These are phyloP conservation scores for Wickerhamiella pararugosa DNA, from an alignment of 1,139 yeast genomes.

Conservation along the genomic window DNA sequence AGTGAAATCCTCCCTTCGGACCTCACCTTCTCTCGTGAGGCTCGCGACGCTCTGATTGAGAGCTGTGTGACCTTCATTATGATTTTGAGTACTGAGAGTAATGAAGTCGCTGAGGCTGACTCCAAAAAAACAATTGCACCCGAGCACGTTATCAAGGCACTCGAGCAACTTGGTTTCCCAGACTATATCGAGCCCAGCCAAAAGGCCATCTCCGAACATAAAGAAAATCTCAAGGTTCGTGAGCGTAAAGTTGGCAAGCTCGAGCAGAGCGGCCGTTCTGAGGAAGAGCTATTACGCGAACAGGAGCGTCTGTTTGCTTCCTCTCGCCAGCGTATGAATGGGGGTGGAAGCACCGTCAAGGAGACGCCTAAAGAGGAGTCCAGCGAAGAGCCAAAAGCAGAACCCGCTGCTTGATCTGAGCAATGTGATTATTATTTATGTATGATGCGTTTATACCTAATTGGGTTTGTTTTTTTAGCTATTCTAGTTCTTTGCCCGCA, in stretches of 20 bases:
- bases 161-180: conserved; percentile 73
- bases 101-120: conserved; percentile 93
- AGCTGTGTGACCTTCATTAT: conserved; percentile 93
- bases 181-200: conserved; percentile 75
- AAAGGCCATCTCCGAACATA: conserved; percentile 71
- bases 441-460: neutral
- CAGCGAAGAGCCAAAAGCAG: neutral
- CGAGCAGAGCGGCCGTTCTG: conserved; percentile 81
- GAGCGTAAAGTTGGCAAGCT: conserved; percentile 88
- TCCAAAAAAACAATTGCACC: conserved; percentile 93
- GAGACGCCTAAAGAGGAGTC: conserved; percentile 2
- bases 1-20: conserved; percentile 81
- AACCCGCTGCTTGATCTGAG: neutral
- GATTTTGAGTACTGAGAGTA: conserved; percentile 85
- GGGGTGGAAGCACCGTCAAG: neutral
- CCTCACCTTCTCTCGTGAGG: conserved; percentile 79
- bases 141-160: conserved; percentile 86
- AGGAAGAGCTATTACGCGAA: conserved; percentile 79
- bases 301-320: conserved; percentile 88
- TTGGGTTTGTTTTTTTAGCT: neutral
- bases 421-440: conserved; percentile 2
- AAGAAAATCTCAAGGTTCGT: conserved; percentile 61
- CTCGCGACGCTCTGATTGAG: conserved; percentile 88
- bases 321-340: conserved; percentile 42
- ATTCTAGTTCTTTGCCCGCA: conserved; percentile 1